Base-by-base conservation (phyloP, 495 filamentous ascomycete species). In the Penicillium ochrochloron region DNA sequence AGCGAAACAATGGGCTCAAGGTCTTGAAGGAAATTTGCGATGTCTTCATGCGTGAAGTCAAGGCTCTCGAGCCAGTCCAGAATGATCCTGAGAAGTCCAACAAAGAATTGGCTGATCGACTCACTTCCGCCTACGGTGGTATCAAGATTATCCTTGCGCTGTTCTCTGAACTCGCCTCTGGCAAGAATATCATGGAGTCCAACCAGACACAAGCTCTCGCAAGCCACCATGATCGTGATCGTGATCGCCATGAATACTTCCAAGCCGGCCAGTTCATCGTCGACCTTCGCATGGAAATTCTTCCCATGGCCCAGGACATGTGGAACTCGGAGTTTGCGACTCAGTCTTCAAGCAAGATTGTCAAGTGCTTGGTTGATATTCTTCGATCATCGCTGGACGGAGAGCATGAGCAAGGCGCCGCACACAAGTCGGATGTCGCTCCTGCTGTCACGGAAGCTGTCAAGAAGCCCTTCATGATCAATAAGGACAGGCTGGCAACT, bases 81-180 rank as follows among this genome's bases (percentile, higher is more conserved):
- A 67, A 69, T 23, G 72, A 70, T 29, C 57, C 76, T 31, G 53
- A 56, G 19, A 78, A 78, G 15, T 74, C 81, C 56, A 75, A 80
- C 17, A 78, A 78, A 19, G 81, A 85, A 44, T 74, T 83, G 23
- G 77, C 80, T 46, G 78, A 78, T 29, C 78, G 81, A 57, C 73
- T 86, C 50, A 78, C 83, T 15, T 84, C 85, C 52, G 84, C 85
- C 31, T 85, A 84, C 67, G 85, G 85, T 27, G 91, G 90, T 52
- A 88, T 96, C 62, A 91, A 89, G 71, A 91, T 93, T 57, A 95
- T 99, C 52, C 83, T 99, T 25, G 85, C 87, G 31, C 85, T 97
- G 48, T 98, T 94, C 75, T 79, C 81, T 14, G 83, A 91, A 66
- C 81, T 97, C 41, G 86, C 89, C 54, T 88, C 86, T 59, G 86